Percentiles rank a stretch among this genome's conserved stretches.
These are phyloP conservation scores for Debaryomyces udenii DNA, from an alignment of 1,139 yeast genomes.

Conservation along the genomic window DNA sequence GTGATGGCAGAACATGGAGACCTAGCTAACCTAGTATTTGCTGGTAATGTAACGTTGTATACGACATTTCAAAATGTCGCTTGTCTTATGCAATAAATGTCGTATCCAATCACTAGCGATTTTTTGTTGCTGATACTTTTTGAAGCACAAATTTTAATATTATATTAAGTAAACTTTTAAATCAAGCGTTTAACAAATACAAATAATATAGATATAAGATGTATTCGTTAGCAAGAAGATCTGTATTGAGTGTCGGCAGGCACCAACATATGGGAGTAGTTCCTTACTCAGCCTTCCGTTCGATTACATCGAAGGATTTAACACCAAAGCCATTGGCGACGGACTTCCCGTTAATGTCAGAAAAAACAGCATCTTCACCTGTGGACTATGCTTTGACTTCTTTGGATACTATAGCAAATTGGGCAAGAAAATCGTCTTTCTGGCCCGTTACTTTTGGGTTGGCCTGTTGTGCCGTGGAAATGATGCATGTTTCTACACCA, in stretches of 20 bases:
- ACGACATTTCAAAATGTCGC: neutral
- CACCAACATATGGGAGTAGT: constrained; percentile 19
- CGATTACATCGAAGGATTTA: constrained; percentile 45
- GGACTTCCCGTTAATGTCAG: constrained; percentile 49
- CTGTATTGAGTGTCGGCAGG: constrained; percentile 22
- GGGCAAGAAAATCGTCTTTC: constrained; percentile 92
- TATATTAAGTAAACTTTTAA: constrained; percentile 1
- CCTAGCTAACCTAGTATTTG: too few relatives aligned
- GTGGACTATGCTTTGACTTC: constrained; percentile 86
- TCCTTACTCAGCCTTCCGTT: constrained; percentile 12
- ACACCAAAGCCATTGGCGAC: constrained; percentile 48
- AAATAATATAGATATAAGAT: constrained; percentile 9
- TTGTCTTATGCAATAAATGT: constrained; percentile 12
- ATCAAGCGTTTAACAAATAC: neutral
- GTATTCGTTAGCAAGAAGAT: constrained; percentile 28
- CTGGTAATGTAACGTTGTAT: too few relatives aligned
- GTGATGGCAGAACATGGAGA: too few relatives aligned
- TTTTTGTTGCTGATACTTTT: constrained; percentile 34
- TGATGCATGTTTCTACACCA: constrained; percentile 95
- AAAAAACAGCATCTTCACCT: constrained; percentile 50
- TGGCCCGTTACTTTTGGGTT: constrained; percentile 95
- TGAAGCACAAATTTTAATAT: constrained; percentile 10
- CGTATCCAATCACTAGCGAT: constrained; percentile 32
- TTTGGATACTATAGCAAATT: constrained; percentile 79
- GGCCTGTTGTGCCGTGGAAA: constrained; percentile 93